phyloP scores from a whole-genome alignment of 768 basidiomycete species.

The Lactifluus echinatus region DNA sequence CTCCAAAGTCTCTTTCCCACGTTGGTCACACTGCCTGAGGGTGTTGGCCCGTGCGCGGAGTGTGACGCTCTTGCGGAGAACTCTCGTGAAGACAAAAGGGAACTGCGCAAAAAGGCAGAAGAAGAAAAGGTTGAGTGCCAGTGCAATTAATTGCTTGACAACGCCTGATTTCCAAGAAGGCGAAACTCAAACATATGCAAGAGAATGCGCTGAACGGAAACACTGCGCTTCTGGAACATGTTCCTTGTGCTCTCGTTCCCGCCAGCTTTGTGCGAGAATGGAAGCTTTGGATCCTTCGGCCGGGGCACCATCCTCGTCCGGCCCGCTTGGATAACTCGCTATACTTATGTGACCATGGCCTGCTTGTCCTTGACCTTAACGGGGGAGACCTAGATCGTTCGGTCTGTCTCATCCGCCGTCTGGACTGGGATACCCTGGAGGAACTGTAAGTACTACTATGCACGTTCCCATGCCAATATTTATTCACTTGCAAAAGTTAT shows the following conservation, averaged over 20 bases:
- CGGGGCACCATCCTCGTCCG: constrained; percentile 48
- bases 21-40: constrained; percentile 50
- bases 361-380: constrained; percentile 61
- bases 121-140: constrained; percentile 59
- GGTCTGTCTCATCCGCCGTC: constrained; percentile 46
- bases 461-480: background rate
- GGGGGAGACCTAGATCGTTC: constrained; percentile 49
- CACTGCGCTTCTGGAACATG: constrained; percentile 37
- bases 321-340: constrained; percentile 49
- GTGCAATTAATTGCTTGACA: background rate
- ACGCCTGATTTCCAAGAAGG: constrained; percentile 31
- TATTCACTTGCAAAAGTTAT: constrained; percentile 8
- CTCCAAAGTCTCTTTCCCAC: constrained; percentile 51
- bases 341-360: constrained; percentile 61
- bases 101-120: constrained; percentile 57
- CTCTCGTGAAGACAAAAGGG: constrained; percentile 54
- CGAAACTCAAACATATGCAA: constrained; percentile 53
- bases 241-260: constrained; percentile 51
- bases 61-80: constrained; percentile 50
- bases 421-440: constrained; percentile 57
- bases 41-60: constrained; percentile 47
- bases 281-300: constrained; percentile 60
- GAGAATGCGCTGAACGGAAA: constrained; percentile 43
- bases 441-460: constrained; percentile 39
- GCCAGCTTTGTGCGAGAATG: constrained; percentile 56